Base-by-base conservation (phyloP, 2,329 filamentous ascomycete genomes). In the Xylariaceae sp. region DNA sequence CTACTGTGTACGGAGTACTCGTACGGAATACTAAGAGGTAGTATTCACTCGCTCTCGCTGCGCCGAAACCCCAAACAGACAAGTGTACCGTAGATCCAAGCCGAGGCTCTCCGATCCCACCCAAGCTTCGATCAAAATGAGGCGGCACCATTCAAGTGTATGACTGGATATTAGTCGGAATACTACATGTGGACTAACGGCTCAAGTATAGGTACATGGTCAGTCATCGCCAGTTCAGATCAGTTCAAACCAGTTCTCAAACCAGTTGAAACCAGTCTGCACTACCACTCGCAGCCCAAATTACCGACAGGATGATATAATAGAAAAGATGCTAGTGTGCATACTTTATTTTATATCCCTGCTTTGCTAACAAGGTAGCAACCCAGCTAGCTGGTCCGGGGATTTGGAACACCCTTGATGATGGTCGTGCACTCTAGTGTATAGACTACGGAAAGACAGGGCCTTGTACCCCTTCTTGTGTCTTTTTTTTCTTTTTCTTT, bases 401-500 rank as follows among this genome's bases (percentile, higher is more conserved):
- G 18, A 44, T 52, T 47, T 41, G 17, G 47, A 13, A 51, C 41
- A 45, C 39, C 55, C 51, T 60, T 61, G 59, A 58, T 53, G 35
- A 44, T 60, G 39, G 49, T 60, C 55, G 47, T 47, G 18, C 18
- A 30, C 37, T 23, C 17, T 50, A 18, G 47, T 48, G 18, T 52
- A 58, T 30, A 30, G 23, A 30, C 23, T 30, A 13, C 37, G 37
- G 41, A 55, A 64, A 61, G 62, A 57, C 48, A 51, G 18, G 34
- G 23, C 23, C 50, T 60, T 53, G 45, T 55, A 58, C 57, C 55
- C 51, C 56, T 56, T 62, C 52, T 11, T 44, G 23, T 60, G 41
- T 51, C 51, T 23, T 53, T 64, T 55, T 57, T 60, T 56, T 34
- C 37, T 61, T 55, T 54, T 50, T 30, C 23, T 30, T 30, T 30